Evolutionary conservation across 352 stramenopile species (phyloP).

Genomic region (Phytophthora pluvialis): DNA sequence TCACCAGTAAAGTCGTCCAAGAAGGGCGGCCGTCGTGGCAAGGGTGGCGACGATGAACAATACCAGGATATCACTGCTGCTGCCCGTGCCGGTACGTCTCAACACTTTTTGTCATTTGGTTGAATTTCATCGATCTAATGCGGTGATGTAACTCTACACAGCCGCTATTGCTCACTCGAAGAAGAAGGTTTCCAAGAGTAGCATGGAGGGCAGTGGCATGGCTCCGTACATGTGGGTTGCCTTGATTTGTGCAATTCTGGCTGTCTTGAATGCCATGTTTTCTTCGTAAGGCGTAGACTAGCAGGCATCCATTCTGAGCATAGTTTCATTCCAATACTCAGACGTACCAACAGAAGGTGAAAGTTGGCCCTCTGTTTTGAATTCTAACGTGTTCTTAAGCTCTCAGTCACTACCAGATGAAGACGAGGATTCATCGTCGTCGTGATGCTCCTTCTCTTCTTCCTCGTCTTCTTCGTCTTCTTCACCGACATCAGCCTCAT

Average conservation of each 20-base stretch:
- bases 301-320: not conserved
- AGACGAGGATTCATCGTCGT: conserved; percentile 23
- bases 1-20: conserved; percentile 26
- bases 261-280: conserved; percentile 40
- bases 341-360: not conserved
- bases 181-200: conserved; percentile 64
- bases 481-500: conserved; percentile 80
- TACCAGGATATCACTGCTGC: conserved; percentile 55
- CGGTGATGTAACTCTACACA: conserved; percentile 23
- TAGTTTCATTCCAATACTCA: not conserved
- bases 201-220: conserved; percentile 35
- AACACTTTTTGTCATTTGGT: not conserved
- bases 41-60: conserved; percentile 35
- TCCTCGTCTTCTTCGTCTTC: conserved; percentile 48
- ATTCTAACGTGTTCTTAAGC: conserved; percentile 1
- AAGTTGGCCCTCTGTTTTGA: conserved; percentile 1
- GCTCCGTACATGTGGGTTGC: conserved; percentile 47
- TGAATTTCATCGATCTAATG: conserved; percentile 3
- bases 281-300: conserved; percentile 17
- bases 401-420: conserved; percentile 40
- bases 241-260: conserved; percentile 49
- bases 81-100: conserved; percentile 55
- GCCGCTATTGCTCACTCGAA: conserved; percentile 74
- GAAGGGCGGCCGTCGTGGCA: conserved; percentile 39
- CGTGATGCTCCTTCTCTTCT: conserved; percentile 30